Percentiles rank a stretch among this genome's conserved stretches.
These are phyloP conservation scores for Lecanicillium sp. DNA, from an alignment of 2,329 filamentous ascomycete species.

Conservation along the genomic window DNA sequence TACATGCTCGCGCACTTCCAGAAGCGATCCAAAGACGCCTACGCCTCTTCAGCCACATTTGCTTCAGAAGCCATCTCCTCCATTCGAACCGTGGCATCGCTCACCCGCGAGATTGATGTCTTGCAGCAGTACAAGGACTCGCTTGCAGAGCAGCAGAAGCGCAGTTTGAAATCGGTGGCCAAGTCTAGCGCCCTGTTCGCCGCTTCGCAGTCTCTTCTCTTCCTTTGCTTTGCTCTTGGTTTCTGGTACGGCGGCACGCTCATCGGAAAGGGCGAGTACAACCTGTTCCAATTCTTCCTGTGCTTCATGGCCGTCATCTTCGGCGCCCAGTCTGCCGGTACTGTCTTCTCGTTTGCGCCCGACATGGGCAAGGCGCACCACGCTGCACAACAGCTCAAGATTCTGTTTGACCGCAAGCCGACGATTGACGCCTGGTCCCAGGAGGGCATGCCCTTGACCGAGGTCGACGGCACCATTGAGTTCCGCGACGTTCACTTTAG, in stretches of 20 bases:
- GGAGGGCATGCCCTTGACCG: conserved; percentile 54
- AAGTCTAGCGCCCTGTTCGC: conserved; percentile 77
- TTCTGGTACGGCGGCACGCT: conserved; percentile 89
- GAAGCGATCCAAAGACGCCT: conserved; percentile 68
- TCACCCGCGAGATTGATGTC: conserved; percentile 82
- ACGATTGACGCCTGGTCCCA: conserved; percentile 74
- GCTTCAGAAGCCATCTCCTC: conserved; percentile 91
- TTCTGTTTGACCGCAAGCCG: conserved; percentile 75
- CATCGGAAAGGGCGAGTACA: conserved; percentile 63
- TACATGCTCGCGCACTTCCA: conserved; percentile 76
- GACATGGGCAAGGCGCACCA: conserved; percentile 92
- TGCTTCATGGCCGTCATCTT: conserved; percentile 86
- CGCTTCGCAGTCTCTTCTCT: conserved; percentile 73
- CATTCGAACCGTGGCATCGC: conserved; percentile 85
- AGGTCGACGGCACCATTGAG: conserved; percentile 71
- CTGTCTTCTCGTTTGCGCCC: conserved; percentile 81
- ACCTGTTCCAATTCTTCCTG: conserved; percentile 83
- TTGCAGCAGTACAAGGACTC: conserved; percentile 60
- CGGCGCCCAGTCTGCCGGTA: conserved; percentile 84
- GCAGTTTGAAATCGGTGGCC: conserved; percentile 64
- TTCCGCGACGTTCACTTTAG: conserved; percentile 91
- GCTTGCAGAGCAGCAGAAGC: conserved; percentile 58
- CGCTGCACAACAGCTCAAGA: conserved; percentile 72
- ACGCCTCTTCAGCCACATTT: conserved; percentile 74
- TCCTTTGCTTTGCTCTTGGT: conserved; percentile 75